Evolutionary conservation across 495 filamentous ascomycete genomes (phyloP).

Genomic region (Recurvomyces mirabilis): DNA sequence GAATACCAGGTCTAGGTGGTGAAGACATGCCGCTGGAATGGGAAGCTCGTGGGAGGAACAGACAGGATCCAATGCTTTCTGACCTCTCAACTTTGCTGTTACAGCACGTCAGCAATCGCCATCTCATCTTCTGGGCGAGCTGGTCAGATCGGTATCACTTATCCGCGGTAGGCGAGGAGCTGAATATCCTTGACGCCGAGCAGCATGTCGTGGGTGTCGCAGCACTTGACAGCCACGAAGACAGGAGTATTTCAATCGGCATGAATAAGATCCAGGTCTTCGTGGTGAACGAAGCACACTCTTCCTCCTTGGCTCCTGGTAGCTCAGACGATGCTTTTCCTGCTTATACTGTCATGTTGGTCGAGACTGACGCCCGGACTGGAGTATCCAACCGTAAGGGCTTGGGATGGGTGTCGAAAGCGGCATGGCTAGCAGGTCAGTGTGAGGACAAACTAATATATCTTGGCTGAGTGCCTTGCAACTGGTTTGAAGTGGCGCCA

Average conservation of each 20-base stretch:
- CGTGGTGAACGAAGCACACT: conserved; percentile 1
- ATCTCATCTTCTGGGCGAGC: neutral
- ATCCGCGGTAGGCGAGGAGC: neutral
- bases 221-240: neutral
- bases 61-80: no score
- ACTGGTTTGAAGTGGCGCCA: no score
- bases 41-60: no score
- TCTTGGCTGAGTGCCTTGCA: conserved; percentile 3
- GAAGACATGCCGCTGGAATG: neutral
- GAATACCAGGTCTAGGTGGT: neutral
- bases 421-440: neutral
- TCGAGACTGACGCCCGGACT: neutral
- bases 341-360: conserved; percentile 1
- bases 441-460: neutral
- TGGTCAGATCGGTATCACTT: neutral
- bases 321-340: neutral
- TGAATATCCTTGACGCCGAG: neutral
- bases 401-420: neutral
- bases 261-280: neutral
- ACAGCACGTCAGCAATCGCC: neutral
- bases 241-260: neutral
- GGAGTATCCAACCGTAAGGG: neutral
- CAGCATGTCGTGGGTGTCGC: neutral
- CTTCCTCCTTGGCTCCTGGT: neutral
- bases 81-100: neutral